Percentiles rank a stretch among this genome's conserved stretches.
phyloP scores from a whole-genome alignment of 345 rosid species.

The Populus ilicifolia region DNA sequence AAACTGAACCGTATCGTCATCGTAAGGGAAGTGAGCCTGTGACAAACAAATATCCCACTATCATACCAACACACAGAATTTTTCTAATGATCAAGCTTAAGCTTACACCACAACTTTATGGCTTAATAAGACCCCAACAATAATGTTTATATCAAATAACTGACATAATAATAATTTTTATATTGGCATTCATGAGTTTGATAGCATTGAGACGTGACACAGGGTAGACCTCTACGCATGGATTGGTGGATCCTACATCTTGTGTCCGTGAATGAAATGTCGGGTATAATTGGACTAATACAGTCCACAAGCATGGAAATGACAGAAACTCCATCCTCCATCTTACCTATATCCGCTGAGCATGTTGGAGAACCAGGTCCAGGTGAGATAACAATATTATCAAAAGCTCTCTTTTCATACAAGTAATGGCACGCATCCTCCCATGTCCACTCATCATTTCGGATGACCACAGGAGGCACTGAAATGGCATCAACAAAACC shows the following conservation, averaged over 20 bases:
- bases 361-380: slow-evolving; percentile 95
- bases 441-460: slow-evolving; percentile 86
- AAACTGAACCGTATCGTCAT: slow-evolving; percentile 9
- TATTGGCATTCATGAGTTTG: not conserved
- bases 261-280: not conserved
- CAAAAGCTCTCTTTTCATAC: slow-evolving; percentile 67
- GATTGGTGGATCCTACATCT: not conserved
- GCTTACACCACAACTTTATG: not conserved
- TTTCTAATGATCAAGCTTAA: not conserved
- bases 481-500: slow-evolving; percentile 13
- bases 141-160: not conserved
- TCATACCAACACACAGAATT: not conserved
- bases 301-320: not conserved
- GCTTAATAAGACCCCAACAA: not conserved
- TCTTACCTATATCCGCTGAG: slow-evolving; percentile 70
- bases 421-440: slow-evolving; percentile 51
- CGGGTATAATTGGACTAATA: not conserved
- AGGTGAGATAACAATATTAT: slow-evolving; percentile 90
- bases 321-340: not conserved
- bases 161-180: not conserved
- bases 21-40: not conserved
- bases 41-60: not conserved
- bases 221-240: not conserved
- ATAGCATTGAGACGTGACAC: not conserved
- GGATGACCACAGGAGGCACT: slow-evolving; percentile 89